Conservation (phyloP, 169 alveolate genomes). For the Plasmodium sp. region DNA sequence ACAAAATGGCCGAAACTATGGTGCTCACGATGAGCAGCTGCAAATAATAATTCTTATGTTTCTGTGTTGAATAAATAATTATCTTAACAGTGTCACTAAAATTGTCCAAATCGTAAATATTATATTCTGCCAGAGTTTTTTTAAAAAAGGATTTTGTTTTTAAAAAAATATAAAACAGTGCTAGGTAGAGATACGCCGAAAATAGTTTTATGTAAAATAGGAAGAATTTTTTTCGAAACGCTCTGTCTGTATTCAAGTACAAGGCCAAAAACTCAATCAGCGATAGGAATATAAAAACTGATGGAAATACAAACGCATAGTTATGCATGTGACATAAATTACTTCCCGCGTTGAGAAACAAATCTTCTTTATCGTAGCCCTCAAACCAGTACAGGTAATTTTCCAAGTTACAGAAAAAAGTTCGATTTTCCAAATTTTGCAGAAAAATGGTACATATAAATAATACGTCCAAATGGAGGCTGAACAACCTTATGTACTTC, state of each 20-base stretch:
- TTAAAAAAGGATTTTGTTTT: constrained; percentile 36
- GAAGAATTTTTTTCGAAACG: constrained; percentile 35
- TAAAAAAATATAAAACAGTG: constrained; percentile 43
- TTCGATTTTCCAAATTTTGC: constrained; percentile 38
- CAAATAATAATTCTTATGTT: constrained; percentile 40
- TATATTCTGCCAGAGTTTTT: constrained; percentile 9
- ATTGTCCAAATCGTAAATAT: constrained; percentile 10
- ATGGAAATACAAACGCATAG: constrained; percentile 26
- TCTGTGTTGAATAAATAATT: constrained; percentile 43
- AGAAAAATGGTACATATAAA: constrained; percentile 33
- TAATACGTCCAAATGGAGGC: constrained; percentile 51
- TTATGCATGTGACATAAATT: constrained; percentile 54
- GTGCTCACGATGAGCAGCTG: constrained; percentile 28
- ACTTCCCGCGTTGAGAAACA: constrained; percentile 28
- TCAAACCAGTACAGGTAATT: constrained; percentile 42
- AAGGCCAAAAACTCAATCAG: constrained; percentile 29
- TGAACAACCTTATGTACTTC: constrained; percentile 12
- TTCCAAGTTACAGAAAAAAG: constrained; percentile 54
- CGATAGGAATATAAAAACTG: constrained; percentile 12
- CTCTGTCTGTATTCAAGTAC: constrained; percentile 15
- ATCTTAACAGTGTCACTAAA: constrained; percentile 30
- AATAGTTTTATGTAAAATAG: constrained; percentile 6
- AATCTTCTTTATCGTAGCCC: constrained; percentile 1
- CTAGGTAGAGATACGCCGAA: constrained; percentile 21
- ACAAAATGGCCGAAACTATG: constrained; percentile 13